Conservation (phyloP, 805 yeast genomes). For the Cyberlindnera lachancei region DNA sequence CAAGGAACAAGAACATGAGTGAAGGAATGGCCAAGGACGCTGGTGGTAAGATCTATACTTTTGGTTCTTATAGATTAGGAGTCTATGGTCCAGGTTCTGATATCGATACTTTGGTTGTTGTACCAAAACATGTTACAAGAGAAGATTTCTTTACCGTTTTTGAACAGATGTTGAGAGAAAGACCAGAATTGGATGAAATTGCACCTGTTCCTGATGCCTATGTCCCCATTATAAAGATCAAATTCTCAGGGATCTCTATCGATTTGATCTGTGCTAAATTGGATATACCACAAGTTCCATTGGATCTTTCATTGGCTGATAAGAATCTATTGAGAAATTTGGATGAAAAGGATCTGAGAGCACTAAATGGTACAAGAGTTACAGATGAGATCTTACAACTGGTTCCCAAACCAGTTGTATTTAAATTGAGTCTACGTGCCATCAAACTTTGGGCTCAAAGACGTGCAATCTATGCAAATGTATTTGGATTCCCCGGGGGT, state of each 20-base stretch:
- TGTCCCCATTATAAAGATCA: constrained; percentile 92
- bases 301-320: constrained; percentile 66
- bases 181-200: constrained; percentile 84
- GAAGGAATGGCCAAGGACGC: constrained; percentile 98
- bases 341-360: constrained; percentile 85
- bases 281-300: constrained; percentile 78
- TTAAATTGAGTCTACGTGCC: constrained; percentile 86
- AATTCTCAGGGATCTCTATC: constrained; percentile 85
- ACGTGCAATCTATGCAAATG: constrained; percentile 88
- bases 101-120: constrained; percentile 94
- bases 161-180: constrained; percentile 54
- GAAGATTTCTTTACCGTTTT: constrained; percentile 86
- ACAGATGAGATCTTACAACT: constrained; percentile 86
- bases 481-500: constrained; percentile 98
- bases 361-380: constrained; percentile 93
- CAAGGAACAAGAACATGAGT: constrained; percentile 79
- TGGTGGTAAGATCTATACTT: constrained; percentile 96
- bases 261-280: constrained; percentile 83
- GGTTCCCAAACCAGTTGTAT: constrained; percentile 90
- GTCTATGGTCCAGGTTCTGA: constrained; percentile 98
- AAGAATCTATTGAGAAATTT: constrained; percentile 79
- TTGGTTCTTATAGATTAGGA: constrained; percentile 90
- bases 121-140: constrained; percentile 89
- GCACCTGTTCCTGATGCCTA: constrained; percentile 94
- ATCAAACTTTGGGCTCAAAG: constrained; percentile 96